These are phyloP conservation scores for Brassica nigra DNA, from an alignment of 345 rosid species.

Conservation along the genomic window DNA sequence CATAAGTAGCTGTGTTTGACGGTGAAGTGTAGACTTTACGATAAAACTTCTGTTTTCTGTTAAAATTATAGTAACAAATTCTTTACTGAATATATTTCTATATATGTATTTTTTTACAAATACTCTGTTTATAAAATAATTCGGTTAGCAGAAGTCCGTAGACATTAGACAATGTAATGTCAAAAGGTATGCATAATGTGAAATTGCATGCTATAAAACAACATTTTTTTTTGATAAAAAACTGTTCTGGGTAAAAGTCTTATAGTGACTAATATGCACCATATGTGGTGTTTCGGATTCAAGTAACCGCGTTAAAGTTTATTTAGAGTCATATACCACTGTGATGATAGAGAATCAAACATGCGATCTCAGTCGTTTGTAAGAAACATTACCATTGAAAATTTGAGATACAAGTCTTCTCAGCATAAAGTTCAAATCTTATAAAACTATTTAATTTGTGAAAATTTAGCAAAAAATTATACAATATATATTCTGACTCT, in stretches of 20 bases:
- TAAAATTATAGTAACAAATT: not conserved
- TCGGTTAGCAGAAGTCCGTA: not conserved
- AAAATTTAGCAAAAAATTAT: not conserved
- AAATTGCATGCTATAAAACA: not conserved
- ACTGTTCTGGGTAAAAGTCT: no score
- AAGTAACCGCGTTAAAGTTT: no score
- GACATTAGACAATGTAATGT: not conserved
- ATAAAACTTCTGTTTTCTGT: slow-evolving; percentile 18
- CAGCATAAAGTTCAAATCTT: not conserved
- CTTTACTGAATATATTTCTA: not conserved
- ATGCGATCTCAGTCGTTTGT: no score
- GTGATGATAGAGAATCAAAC: no score
- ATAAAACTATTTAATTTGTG: not conserved
- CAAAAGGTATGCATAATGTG: not conserved
- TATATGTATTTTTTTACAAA: not conserved
- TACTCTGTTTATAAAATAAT: not conserved
- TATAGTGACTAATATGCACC: no score
- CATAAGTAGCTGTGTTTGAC: slow-evolving; percentile 48
- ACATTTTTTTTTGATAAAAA: no score
- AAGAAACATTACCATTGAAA: no score
- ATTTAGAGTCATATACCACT: no score
- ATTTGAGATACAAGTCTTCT: no score
- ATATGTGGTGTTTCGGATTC: no score
- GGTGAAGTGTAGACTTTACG: slow-evolving; percentile 40
- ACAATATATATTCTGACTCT: not conserved